Percentiles rank a stretch among this genome's conserved stretches.
phyloP scores from a whole-genome alignment of 768 basidiomycete genomes.

The Podaxis rugospora region DNA sequence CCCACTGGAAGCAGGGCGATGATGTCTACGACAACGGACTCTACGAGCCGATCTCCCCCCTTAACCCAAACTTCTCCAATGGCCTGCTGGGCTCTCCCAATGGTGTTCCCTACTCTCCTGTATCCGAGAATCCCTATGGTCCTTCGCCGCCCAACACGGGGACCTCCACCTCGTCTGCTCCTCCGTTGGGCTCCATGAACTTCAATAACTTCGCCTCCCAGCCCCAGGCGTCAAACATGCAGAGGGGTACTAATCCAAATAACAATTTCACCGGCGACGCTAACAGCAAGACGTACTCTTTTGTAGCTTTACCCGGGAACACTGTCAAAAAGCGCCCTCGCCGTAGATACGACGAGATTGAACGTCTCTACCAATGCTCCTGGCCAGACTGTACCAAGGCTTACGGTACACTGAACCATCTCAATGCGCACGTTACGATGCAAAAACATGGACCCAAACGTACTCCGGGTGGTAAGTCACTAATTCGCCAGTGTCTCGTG shows the following conservation, averaged over 20 bases:
- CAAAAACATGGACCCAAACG: conserved; percentile 93
- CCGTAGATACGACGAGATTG: conserved; percentile 90
- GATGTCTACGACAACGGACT: conserved; percentile 28
- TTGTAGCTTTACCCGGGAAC: conserved; percentile 78
- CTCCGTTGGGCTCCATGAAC: conserved; percentile 23
- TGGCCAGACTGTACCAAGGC: conserved; percentile 76
- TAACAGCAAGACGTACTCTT: conserved; percentile 73
- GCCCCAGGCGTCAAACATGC: conserved; percentile 24
- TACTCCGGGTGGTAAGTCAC: conserved; percentile 75
- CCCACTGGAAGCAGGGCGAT: conserved; percentile 36
- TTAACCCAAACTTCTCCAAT: conserved; percentile 49
- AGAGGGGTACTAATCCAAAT: conserved; percentile 23
- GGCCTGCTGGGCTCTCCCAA: conserved; percentile 30
- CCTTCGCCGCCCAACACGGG: conserved; percentile 61
- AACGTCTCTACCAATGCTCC: conserved; percentile 86
- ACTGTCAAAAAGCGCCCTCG: conserved; percentile 81
- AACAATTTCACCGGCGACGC: conserved; percentile 29
- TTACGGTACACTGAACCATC: conserved; percentile 93
- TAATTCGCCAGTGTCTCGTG: not conserved
- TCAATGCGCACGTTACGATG: conserved; percentile 98
- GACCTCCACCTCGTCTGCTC: conserved; percentile 51
- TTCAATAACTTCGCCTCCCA: conserved; percentile 22
- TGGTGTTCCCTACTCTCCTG: conserved; percentile 41
- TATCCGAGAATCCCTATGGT: conserved; percentile 49
- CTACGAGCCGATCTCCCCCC: conserved; percentile 51